Base-by-base conservation (phyloP, 2,329 filamentous ascomycete genomes). In the Botrytis paeoniae region DNA sequence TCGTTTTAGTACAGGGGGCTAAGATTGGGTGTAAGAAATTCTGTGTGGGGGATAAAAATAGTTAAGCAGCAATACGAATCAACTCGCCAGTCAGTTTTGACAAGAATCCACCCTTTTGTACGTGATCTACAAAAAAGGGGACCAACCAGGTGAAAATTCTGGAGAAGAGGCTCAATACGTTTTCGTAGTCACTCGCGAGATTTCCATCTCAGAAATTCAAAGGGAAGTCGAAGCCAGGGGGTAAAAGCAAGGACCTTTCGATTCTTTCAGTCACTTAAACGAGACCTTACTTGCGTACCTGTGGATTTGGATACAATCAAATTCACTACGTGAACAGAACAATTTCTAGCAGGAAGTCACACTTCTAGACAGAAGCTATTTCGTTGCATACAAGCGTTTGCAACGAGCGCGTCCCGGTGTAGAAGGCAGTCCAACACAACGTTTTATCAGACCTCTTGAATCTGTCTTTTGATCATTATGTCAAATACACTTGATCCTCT, bases 401-500 rank as follows among this genome's bases (percentile, higher is more conserved):
- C 65, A 43, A 41, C 22, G 12, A 69, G 48, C 32, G 37, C 18
- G 35, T 57, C 39, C 37, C 20, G 22, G 18, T 69, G 18, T 14
- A 54, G 37, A 57, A 41, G 65, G 7, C 10, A 57, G 39, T 68
- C 10, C 6, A 12, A 4, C 22, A 32, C 35, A 18, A 57, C 18
- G 0, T 69, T 54, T n/a, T 16, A 43, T 20, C 29, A 9, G 18
- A 7, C 18, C 6, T 70, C 16, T 14, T 35, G 2, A 60, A 37
- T 20, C 29, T 41, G 9, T 51, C 18, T 43, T n/a, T 54, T 39
- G 43, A 59, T 37, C 37, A 60, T 25, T 18, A 72, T 72, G 70
- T 72, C 70, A 18, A 72, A 72, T 12, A 60, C 61, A 57, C 76
- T 88, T 71, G 86, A 88, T 78, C 78, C 84, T 62, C 84, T 84